Percentiles rank a stretch among this genome's conserved stretches.
These are phyloP conservation scores for Zygoascus flipseniorum DNA, from an alignment of 805 yeast genomes.

Conservation along the genomic window DNA sequence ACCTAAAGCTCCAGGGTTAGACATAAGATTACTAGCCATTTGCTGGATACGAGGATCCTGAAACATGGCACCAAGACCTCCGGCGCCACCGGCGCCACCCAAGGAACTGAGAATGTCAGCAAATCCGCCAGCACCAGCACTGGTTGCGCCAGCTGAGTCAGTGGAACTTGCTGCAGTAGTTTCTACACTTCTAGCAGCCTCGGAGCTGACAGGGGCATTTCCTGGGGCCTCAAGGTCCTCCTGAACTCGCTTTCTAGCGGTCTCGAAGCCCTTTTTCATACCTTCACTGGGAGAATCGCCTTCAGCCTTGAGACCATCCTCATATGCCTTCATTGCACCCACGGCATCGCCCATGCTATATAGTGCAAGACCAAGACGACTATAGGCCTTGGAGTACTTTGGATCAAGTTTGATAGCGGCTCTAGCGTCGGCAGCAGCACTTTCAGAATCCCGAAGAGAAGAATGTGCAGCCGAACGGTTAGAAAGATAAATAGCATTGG, in stretches of 20 bases:
- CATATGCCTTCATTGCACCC: constrained; percentile 85
- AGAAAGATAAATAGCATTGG: constrained; percentile 77
- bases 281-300: constrained; percentile 79
- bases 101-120: background rate
- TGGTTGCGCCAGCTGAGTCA: constrained; percentile 25
- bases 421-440: constrained; percentile 78
- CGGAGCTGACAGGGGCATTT: constrained; percentile 30
- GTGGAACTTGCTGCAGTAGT: constrained; percentile 16
- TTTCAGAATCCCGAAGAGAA: constrained; percentile 60
- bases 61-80: constrained; percentile 44
- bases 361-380: constrained; percentile 88
- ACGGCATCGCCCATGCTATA: constrained; percentile 91
- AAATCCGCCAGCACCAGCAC: constrained; percentile 60
- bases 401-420: constrained; percentile 74
- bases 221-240: constrained; percentile 38
- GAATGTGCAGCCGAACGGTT: constrained; percentile 97
- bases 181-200: constrained; percentile 29
- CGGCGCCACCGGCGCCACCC: constrained; percentile 41
- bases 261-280: constrained; percentile 88
- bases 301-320: constrained; percentile 77
- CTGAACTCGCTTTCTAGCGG: constrained; percentile 81
- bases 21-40: constrained; percentile 84
- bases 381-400: constrained; percentile 81
- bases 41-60: constrained; percentile 87
- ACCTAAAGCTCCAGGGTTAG: constrained; percentile 43